Conservation (phyloP, 1,139 yeast species). For the Yamadazyma atlantica region DNA sequence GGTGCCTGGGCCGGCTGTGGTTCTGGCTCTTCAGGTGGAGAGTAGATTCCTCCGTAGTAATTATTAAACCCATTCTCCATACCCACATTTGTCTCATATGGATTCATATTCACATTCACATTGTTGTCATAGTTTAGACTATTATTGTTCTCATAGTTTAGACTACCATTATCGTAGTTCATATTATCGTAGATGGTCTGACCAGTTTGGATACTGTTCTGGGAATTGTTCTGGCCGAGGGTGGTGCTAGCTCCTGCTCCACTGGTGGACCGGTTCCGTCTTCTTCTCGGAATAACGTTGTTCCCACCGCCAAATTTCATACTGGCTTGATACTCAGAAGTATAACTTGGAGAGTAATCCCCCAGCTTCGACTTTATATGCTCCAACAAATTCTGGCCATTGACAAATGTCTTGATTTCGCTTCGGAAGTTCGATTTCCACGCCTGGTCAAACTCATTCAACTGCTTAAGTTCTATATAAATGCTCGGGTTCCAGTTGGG, state of each 20-base stretch:
- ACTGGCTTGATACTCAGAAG: slow-evolving; percentile 42
- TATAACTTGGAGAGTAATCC: slow-evolving; percentile 32
- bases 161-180: not conserved
- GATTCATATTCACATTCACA: too few species aligned
- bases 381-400: slow-evolving; percentile 33
- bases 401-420: slow-evolving; percentile 34
- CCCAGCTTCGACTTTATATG: slow-evolving; percentile 26
- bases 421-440: slow-evolving; percentile 35
- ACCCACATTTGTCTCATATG: too few species aligned
- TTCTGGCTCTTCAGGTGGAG: slow-evolving; percentile 4
- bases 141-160: not conserved
- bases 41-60: slow-evolving; percentile 13
- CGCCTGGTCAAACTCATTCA: slow-evolving; percentile 30
- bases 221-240: too few species aligned
- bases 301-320: slow-evolving; percentile 42
- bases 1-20: not conserved
- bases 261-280: slow-evolving; percentile 13
- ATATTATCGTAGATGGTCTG: not conserved
- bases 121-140: too few species aligned
- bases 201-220: too few species aligned
- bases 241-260: not conserved
- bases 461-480: slow-evolving; percentile 27
- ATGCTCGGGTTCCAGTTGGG: slow-evolving; percentile 41
- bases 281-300: slow-evolving; percentile 33
- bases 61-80: slow-evolving; percentile 5